Conservation (phyloP, 108 stramenopile genomes). For the Cyclostephanos tholiformis region DNA sequence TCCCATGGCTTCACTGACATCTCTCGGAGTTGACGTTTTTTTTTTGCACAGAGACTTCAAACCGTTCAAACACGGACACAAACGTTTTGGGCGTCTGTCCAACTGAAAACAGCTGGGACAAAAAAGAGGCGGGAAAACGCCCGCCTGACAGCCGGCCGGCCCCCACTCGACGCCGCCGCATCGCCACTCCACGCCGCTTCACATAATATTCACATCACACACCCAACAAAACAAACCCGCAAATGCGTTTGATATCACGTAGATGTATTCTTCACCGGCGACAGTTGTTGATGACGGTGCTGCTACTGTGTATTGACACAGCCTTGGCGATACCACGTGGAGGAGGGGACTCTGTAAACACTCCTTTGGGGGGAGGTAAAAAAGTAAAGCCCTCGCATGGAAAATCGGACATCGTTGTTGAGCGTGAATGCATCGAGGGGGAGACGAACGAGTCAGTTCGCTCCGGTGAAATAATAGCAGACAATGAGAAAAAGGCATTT, state of each 20-base stretch:
- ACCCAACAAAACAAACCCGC: neutral
- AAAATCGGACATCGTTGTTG: neutral
- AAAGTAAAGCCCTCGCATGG: neutral
- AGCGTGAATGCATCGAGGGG: neutral
- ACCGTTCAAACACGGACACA: no score
- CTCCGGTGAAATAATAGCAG: neutral
- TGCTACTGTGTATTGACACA: neutral
- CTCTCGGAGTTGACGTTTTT: no score
- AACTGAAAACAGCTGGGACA: no score
- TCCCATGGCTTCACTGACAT: no score
- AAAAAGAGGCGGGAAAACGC: no score
- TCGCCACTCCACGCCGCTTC: no score
- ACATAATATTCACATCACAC: no score
- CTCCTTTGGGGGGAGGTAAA: neutral
- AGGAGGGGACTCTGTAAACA: neutral
- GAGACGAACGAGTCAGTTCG: neutral
- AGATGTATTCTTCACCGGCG: neutral
- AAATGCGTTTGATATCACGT: neutral
- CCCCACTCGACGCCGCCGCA: no score
- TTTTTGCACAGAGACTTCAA: no score
- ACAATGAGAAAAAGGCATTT: neutral
- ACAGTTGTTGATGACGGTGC: neutral
- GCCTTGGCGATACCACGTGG: constrained; percentile 1
- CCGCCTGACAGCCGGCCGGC: no score
- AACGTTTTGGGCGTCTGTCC: no score